These are phyloP conservation scores for Entomophthora muscae DNA, from an alignment of 371 early-diverging fungal species.

Conservation along the genomic window DNA sequence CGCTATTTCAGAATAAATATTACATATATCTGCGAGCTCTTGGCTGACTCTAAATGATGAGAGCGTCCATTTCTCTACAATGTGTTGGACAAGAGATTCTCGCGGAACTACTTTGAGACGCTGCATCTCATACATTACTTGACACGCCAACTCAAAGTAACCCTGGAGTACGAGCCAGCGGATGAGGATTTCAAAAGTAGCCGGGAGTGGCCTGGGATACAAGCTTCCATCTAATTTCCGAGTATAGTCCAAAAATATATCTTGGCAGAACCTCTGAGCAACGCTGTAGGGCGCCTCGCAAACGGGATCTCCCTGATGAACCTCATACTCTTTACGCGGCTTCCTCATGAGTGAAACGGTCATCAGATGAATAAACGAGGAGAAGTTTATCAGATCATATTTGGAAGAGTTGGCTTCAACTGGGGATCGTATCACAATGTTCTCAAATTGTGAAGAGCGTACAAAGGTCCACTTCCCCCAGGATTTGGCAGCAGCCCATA, in stretches of 20 bases:
- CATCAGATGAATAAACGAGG: neutral
- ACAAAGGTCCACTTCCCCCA: neutral
- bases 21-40: neutral
- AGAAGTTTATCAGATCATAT: neutral
- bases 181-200: neutral
- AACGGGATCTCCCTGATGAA: neutral
- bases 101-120: neutral
- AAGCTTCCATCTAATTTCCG: neutral
- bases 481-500: neutral
- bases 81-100: neutral
- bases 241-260: neutral
- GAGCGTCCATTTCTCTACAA: neutral
- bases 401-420: neutral
- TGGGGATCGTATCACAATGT: neutral
- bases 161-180: neutral
- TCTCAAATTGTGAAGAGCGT: neutral
- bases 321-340: neutral
- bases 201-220: neutral
- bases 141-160: neutral
- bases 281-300: neutral
- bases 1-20: neutral
- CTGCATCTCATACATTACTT: neutral
- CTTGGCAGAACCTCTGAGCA: neutral
- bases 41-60: neutral
- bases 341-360: neutral